A percentile compares a stretch with the other conserved stretches of the same genome.
These are phyloP conservation scores for Agapanthus africanus DNA, from an alignment of 106 monocot genomes.

Conservation along the genomic window DNA sequence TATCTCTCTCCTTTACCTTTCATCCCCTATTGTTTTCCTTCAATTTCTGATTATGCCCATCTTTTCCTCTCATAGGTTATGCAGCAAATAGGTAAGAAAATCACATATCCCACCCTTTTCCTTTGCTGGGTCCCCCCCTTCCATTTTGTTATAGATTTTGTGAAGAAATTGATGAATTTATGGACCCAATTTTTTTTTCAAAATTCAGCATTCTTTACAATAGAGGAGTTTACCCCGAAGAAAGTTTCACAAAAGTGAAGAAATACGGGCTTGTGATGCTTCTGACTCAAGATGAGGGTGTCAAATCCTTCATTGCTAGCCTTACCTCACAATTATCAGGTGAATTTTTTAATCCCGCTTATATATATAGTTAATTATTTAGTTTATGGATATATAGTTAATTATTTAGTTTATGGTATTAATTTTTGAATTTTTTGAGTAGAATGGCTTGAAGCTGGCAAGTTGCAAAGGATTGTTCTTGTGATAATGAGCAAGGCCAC, in stretches of 20 bases:
- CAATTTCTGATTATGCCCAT: not conserved
- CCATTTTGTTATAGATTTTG: too few relatives aligned
- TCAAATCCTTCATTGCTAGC: constrained; percentile 68
- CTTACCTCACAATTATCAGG: constrained; percentile 85
- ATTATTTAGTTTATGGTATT: not conserved
- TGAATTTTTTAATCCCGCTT: not conserved
- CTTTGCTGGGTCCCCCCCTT: too few relatives aligned
- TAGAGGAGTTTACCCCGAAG: constrained; percentile 82
- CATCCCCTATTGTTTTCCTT: not conserved
- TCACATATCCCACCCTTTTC: too few relatives aligned
- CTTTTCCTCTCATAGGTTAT: constrained; percentile 52
- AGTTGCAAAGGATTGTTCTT: constrained; percentile 81
- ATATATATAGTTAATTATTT: not conserved
- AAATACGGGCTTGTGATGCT: constrained; percentile 93
- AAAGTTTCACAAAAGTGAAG: constrained; percentile 89
- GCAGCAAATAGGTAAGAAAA: constrained; percentile 79
- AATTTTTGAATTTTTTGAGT: not conserved
- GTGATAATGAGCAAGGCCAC: constrained; percentile 83
- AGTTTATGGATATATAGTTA: not conserved
- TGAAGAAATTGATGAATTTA: too few relatives aligned
- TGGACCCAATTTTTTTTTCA: too few relatives aligned
- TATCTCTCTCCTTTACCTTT: constrained; percentile 11
- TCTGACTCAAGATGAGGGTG: constrained; percentile 79
- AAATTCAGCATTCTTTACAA: constrained; percentile 97
- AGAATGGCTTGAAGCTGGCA: constrained; percentile 81